A percentile compares a stretch with the other conserved stretches of the same genome.
Conservation (phyloP, 2,329 filamentous ascomycete genomes). For the Domatiomyces globalis region DNA sequence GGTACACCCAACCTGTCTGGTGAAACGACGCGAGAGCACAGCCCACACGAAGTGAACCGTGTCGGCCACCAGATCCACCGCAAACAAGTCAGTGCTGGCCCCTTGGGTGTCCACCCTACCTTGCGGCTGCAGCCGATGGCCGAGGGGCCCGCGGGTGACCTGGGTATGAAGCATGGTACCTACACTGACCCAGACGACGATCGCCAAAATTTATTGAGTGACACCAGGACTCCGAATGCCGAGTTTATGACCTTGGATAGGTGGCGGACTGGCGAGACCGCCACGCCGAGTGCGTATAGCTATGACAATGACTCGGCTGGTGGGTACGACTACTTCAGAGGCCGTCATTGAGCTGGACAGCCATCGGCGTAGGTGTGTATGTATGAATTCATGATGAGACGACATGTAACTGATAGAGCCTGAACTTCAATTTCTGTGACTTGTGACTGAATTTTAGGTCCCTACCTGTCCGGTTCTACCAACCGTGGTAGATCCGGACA, state of each 20-base stretch:
- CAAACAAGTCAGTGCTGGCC: not conserved
- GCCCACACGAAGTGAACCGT: not conserved
- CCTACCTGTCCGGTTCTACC: no score
- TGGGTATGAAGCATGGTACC: slow-evolving; percentile 5
- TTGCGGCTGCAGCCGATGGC: not conserved
- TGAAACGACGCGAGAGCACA: not conserved
- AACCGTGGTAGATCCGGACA: no score
- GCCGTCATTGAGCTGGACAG: slow-evolving; percentile 26
- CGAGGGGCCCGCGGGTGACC: slow-evolving; percentile 1
- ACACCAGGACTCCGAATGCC: slow-evolving; percentile 12
- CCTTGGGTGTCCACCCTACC: not conserved
- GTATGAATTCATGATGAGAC: not conserved
- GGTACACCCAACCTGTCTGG: not conserved
- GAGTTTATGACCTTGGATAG: slow-evolving; percentile 15
- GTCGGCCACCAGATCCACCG: not conserved
- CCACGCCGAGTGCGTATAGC: slow-evolving; percentile 1
- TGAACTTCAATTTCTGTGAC: not conserved
- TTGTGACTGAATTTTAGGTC: no score
- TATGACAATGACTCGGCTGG: slow-evolving; percentile 1
- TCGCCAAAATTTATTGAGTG: slow-evolving; percentile 12
- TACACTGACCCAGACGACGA: slow-evolving; percentile 15
- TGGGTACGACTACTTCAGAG: slow-evolving; percentile 5
- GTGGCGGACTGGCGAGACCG: slow-evolving; percentile 6
- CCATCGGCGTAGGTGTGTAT: slow-evolving; percentile 3
- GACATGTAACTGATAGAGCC: not conserved